A percentile compares a stretch with the other conserved stretches of the same genome.
Conservation (phyloP, 2,329 filamentous ascomycete genomes). For the Diplodia seriata region DNA sequence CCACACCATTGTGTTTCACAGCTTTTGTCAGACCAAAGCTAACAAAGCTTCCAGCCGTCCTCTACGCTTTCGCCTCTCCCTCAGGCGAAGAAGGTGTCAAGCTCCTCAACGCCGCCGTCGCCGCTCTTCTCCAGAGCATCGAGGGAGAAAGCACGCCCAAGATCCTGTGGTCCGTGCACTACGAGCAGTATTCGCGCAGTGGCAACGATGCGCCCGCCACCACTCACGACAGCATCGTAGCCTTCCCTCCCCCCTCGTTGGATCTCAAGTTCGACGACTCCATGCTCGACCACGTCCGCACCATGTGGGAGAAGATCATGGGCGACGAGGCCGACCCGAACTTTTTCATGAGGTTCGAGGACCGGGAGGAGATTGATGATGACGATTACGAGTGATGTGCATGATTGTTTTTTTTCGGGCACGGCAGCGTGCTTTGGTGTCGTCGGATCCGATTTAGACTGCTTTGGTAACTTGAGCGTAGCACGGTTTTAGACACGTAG, state of each 20-base stretch:
- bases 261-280: slow-evolving; percentile 72
- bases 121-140: slow-evolving; percentile 52
- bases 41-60: slow-evolving; percentile 56
- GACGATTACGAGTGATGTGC: slow-evolving; percentile 26
- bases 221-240: slow-evolving; percentile 54
- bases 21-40: slow-evolving; percentile 34
- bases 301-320: slow-evolving; percentile 72
- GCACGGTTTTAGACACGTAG: not conserved
- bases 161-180: slow-evolving; percentile 61
- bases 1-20: slow-evolving; percentile 28
- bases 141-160: slow-evolving; percentile 45
- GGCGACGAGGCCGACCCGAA: slow-evolving; percentile 60
- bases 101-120: slow-evolving; percentile 52
- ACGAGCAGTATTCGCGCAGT: slow-evolving; percentile 54
- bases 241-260: slow-evolving; percentile 65
- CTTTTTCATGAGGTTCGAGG: slow-evolving; percentile 79
- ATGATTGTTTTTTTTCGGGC: not conserved
- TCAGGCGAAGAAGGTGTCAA: slow-evolving; percentile 44
- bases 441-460: not conserved
- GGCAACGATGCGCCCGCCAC: slow-evolving; percentile 42
- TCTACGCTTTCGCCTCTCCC: slow-evolving; percentile 61
- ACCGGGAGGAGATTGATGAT: slow-evolving; percentile 61
- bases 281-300: slow-evolving; percentile 69
- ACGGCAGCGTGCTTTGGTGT: not conserved
- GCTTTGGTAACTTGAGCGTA: not conserved